A percentile compares a stretch with the other conserved stretches of the same genome.
These are phyloP conservation scores for Zelonia costaricensis DNA, from an alignment of 208 protist species.

Conservation along the genomic window DNA sequence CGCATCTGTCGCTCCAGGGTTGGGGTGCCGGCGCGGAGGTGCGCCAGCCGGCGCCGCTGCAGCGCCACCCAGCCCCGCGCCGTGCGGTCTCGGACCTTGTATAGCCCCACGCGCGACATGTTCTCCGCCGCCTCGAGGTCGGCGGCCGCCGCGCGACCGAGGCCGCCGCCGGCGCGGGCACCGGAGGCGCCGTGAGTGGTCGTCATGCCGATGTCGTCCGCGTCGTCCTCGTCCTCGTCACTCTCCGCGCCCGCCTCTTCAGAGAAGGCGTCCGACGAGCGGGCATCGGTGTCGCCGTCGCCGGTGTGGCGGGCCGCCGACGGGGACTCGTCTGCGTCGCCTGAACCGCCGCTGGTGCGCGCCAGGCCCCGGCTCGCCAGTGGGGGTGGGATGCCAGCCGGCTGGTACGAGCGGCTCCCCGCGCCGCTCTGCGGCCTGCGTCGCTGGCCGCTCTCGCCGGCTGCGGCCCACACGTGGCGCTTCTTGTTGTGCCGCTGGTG, in stretches of 20 bases:
- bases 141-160: background rate
- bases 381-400: no score
- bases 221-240: slow-evolving; percentile 3
- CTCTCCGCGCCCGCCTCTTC: background rate
- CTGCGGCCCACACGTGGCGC: no score
- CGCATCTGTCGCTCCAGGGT: slow-evolving; percentile 31
- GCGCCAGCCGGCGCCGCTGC: slow-evolving; percentile 34
- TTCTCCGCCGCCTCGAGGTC: background rate
- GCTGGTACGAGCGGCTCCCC: background rate
- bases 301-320: background rate
- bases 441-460: background rate
- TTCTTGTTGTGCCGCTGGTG: slow-evolving; percentile 3
- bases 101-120: slow-evolving; percentile 14
- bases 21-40: slow-evolving; percentile 9
- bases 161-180: background rate
- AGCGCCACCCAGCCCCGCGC: slow-evolving; percentile 34
- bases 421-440: background rate
- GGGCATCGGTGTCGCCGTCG: background rate
- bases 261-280: background rate
- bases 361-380: background rate
- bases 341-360: no score
- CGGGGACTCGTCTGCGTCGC: no score
- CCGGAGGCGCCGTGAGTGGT: background rate
- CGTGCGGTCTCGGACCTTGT: slow-evolving; percentile 26
- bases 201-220: background rate